A percentile compares a stretch with the other conserved stretches of the same genome.
Conservation (phyloP, 495 filamentous ascomycete genomes). For the Aspergillus funiculosus region DNA sequence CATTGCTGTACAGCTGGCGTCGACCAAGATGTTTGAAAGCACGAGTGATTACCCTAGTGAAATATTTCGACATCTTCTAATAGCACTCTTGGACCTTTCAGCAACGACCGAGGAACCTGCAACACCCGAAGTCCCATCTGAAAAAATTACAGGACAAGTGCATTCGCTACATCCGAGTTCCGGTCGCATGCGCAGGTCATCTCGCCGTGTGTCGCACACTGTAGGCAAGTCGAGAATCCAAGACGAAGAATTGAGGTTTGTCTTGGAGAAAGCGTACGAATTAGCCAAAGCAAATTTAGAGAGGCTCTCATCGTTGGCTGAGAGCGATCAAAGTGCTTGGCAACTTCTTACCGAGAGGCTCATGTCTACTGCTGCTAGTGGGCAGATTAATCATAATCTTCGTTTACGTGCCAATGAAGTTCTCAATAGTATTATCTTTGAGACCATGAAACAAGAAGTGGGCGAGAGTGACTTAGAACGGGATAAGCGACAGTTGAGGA, state of each 20-base stretch:
- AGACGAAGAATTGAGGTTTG: conserved; percentile 55
- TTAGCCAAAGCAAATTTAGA: conserved; percentile 72
- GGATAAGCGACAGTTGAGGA: conserved; percentile 58
- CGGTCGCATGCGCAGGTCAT: conserved; percentile 47
- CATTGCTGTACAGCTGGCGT: conserved; percentile 82
- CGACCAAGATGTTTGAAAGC: conserved; percentile 80
- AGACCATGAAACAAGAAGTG: conserved; percentile 35
- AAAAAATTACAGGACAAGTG: conserved; percentile 16
- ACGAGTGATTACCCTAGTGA: conserved; percentile 79
- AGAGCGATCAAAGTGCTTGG: conserved; percentile 68
- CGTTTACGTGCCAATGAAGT: conserved; percentile 67
- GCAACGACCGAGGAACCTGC: conserved; percentile 32
- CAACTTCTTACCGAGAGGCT: conserved; percentile 61
- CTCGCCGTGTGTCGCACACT: conserved; percentile 52
- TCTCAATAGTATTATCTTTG: conserved; percentile 64
- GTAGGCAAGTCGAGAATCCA: conserved; percentile 41
- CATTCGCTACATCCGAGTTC: conserved; percentile 29
- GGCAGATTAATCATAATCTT: conserved; percentile 50
- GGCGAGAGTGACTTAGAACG: conserved; percentile 26
- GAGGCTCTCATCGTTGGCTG: conserved; percentile 57
- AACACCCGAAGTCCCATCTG: conserved; percentile 26
- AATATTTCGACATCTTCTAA: conserved; percentile 71
- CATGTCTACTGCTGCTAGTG: conserved; percentile 55
- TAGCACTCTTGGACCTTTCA: conserved; percentile 64
- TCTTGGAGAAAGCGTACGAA: conserved; percentile 74